Percentiles rank a stretch among this genome's conserved stretches.
These are phyloP conservation scores for Xylaria arbuscula DNA, from an alignment of 2,329 filamentous ascomycete genomes.

Conservation along the genomic window DNA sequence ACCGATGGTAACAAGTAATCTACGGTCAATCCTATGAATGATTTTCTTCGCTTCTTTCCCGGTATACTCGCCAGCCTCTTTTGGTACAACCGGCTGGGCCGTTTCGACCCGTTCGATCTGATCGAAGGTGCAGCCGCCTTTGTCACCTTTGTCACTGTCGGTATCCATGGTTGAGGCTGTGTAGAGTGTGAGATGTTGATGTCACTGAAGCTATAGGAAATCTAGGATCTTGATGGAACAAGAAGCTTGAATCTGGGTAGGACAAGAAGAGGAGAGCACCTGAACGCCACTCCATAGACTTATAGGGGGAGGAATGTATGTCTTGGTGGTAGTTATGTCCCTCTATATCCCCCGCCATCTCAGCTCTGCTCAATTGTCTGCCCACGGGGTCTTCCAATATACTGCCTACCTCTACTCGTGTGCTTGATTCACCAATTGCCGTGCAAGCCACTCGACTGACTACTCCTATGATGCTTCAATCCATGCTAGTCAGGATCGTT, in stretches of 20 bases:
- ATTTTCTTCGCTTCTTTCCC: constrained; percentile 73
- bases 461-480: constrained; percentile 4
- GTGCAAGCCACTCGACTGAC: not conserved
- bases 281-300: not conserved
- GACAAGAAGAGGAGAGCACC: not conserved
- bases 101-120: constrained; percentile 43
- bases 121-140: constrained; percentile 39
- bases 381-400: not conserved
- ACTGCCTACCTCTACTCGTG: constrained; percentile 5
- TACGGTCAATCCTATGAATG: constrained; percentile 74
- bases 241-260: not conserved
- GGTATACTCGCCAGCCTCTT: constrained; percentile 60
- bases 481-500: constrained; percentile 14
- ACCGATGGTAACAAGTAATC: constrained; percentile 70
- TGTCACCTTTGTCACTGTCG: constrained; percentile 49
- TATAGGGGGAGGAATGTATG: not conserved
- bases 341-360: not conserved
- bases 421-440: constrained; percentile 2
- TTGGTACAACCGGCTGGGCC: constrained; percentile 37
- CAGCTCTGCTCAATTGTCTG: not conserved
- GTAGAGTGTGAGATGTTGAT: not conserved
- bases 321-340: not conserved
- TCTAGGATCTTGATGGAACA: not conserved
- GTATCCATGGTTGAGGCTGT: constrained; percentile 41
- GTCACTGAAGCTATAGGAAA: not conserved